These are phyloP conservation scores for Paralagenidium karlingii DNA, from an alignment of 352 stramenopile species.

Conservation along the genomic window DNA sequence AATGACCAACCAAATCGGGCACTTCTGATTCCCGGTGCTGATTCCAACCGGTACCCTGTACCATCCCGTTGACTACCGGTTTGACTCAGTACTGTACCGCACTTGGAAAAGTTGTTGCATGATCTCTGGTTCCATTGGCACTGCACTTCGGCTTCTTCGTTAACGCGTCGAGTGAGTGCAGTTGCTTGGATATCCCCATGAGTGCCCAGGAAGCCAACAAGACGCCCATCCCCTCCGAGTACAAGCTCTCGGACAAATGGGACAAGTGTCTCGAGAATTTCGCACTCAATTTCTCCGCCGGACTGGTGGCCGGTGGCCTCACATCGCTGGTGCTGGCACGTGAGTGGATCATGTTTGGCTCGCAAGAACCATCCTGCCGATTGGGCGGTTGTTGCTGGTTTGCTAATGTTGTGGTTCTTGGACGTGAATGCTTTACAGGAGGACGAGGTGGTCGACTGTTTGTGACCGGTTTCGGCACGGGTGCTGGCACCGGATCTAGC, in stretches of 20 bases:
- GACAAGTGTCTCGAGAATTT: constrained; percentile 86
- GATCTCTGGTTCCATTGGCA: constrained; percentile 7
- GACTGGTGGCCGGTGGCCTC: constrained; percentile 68
- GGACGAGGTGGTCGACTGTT: constrained; percentile 43
- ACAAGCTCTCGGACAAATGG: constrained; percentile 85
- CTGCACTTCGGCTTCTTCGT: no score
- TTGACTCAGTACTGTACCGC: background rate
- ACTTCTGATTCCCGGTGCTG: background rate
- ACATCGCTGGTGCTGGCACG: constrained; percentile 71
- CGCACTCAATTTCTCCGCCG: constrained; percentile 70
- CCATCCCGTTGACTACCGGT: constrained; percentile 1
- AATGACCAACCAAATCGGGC: constrained; percentile 1
- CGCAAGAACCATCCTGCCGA: background rate
- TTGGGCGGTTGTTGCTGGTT: background rate
- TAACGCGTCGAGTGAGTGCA: constrained; percentile 9
- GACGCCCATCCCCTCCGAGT: constrained; percentile 66
- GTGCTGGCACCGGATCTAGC: constrained; percentile 56
- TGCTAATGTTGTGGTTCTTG: background rate
- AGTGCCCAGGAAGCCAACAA: constrained; percentile 11
- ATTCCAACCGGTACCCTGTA: constrained; percentile 1
- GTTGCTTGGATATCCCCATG: constrained; percentile 14
- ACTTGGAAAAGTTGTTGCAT: background rate
- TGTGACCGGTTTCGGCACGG: constrained; percentile 59
- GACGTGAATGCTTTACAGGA: constrained; percentile 13
- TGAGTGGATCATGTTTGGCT: constrained; percentile 18